Base-by-base conservation (phyloP, 1,284 basidiomycete species). In the Leccinum variabile region DNA sequence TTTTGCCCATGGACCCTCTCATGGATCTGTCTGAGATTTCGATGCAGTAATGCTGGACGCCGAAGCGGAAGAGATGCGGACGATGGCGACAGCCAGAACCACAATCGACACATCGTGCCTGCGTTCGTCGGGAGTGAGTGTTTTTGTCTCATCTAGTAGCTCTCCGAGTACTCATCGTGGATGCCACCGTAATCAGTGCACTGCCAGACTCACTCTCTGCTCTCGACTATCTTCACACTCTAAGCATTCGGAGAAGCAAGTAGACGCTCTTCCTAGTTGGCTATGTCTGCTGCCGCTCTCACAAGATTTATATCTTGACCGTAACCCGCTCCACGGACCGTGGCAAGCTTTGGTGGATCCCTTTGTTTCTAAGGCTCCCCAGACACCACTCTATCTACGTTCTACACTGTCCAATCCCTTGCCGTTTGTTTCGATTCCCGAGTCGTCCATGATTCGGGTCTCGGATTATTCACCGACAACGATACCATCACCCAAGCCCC, bases 221-320 rank as follows among this genome's bases (percentile, higher is more conserved):
- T 59, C 80, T 95, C 18, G 85, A 88, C 70, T 85, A 85, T 67
- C 80, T 97, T 57, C 92, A 95, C 72, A 94, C 92, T 5, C 83
- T 98, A 62, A 95, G 93, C 72, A 81, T 97, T 55, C 88, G 95
- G 61, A 81, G 89, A 70, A 99, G 99, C 77, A 90, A 90, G 72
- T 82, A 99, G 70, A 92, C 68, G 85, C 89, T n/a, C 82, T 99
- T 33, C 97, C 97, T 3, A 88, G 91, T 65, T 99, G 97, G 97
- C 82, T 99, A 50, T 94, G 92, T 74, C 84, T 92, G 37, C 82
- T 99, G 35, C 82, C 86, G 18, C 85, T 85, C 46, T 82, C 99
- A 55, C 93, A 97, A 75, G 90, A 89, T 4, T 81, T 99, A 2
- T 89, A 91, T 66, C 86, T 98, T 33, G 96, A 98, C 68, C 92